These are phyloP conservation scores for Hibiscus syriacus DNA, from an alignment of 345 rosid species.

Conservation along the genomic window DNA sequence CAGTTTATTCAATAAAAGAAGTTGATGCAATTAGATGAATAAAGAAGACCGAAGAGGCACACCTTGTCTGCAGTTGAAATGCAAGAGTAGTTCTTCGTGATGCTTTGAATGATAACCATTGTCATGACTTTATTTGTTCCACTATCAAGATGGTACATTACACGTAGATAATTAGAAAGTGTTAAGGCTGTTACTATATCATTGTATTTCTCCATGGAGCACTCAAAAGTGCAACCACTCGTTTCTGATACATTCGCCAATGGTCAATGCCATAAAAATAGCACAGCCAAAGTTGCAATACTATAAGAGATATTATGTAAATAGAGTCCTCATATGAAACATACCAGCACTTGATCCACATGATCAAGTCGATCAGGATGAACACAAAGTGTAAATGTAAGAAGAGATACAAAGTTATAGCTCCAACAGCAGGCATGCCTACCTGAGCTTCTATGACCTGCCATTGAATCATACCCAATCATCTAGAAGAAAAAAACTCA, in stretches of 20 bases:
- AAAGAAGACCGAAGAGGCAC: constrained; percentile 18
- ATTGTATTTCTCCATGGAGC: constrained; percentile 92
- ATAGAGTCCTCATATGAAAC: constrained; percentile 14
- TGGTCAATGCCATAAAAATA: not conserved
- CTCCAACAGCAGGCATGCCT: constrained; percentile 83
- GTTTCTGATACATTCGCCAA: constrained; percentile 32
- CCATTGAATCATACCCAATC: constrained; percentile 7
- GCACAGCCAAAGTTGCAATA: not conserved
- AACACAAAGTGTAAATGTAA: constrained; percentile 80
- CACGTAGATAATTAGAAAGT: constrained; percentile 81
- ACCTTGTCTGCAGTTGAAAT: constrained; percentile 79
- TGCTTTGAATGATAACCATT: constrained; percentile 79
- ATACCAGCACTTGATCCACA: constrained; percentile 92
- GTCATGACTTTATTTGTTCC: constrained; percentile 88
- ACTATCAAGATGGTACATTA: constrained; percentile 78
- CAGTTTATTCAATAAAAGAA: constrained; percentile 9
- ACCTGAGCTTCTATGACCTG: constrained; percentile 85
- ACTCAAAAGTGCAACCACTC: constrained; percentile 83
- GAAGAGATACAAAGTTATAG: constrained; percentile 77
- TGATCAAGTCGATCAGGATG: constrained; percentile 91
- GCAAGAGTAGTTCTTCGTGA: constrained; percentile 65
- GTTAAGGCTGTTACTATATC: constrained; percentile 72
- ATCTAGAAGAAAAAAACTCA: not conserved
- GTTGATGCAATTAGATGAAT: constrained; percentile 4
- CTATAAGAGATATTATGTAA: not conserved